phyloP scores from a whole-genome alignment of 345 rosid genomes.

The Capsella bursapastoris region DNA sequence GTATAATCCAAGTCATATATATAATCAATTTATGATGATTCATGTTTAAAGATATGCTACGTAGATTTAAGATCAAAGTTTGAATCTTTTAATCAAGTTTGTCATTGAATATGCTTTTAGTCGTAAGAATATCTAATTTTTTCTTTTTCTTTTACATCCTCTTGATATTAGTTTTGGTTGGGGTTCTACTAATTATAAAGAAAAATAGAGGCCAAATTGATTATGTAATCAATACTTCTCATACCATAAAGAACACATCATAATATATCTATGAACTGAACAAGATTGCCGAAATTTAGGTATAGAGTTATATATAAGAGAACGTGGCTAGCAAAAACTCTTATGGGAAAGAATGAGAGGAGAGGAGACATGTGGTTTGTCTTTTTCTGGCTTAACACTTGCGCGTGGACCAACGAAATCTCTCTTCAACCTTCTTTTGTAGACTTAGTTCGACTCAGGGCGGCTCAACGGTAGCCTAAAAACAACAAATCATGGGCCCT shows the following conservation, averaged over 20 bases:
- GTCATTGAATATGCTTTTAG: background rate
- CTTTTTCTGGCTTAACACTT: constrained; percentile 30
- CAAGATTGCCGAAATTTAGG: constrained; percentile 17
- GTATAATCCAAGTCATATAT: background rate
- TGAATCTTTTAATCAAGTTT: background rate
- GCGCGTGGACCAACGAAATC: constrained; percentile 4
- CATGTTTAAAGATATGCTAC: background rate
- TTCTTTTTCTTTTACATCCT: background rate
- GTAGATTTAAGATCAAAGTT: background rate
- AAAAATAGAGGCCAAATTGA: background rate
- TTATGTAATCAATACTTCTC: background rate
- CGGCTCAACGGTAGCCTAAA: background rate
- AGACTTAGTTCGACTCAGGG: background rate
- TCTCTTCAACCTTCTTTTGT: background rate
- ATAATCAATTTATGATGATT: background rate
- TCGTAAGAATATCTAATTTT: background rate
- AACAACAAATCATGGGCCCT: constrained; percentile 3
- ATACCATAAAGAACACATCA: background rate
- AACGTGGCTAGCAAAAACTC: constrained; percentile 41
- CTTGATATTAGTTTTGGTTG: background rate
- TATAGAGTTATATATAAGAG: background rate
- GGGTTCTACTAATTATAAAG: background rate
- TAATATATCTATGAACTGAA: constrained; percentile 13
- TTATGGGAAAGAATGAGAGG: constrained; percentile 7
- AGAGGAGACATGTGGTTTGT: constrained; percentile 32